Base-by-base conservation (phyloP, 106 monocot species). In the Cymbidium sinense region DNA sequence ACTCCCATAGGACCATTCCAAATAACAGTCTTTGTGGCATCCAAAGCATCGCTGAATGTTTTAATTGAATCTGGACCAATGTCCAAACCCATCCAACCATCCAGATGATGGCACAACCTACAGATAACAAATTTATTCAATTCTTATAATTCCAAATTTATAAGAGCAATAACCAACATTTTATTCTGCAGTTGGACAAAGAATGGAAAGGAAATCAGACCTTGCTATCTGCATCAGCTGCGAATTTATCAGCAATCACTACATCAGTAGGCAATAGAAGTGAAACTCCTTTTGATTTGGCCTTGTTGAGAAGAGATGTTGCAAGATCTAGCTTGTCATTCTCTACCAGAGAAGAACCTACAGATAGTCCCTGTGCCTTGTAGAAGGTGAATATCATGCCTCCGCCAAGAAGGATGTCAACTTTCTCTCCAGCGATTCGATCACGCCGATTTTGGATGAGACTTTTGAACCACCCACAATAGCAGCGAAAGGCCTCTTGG, bases 1-100 rank as follows among this genome's bases (percentile, higher is more conserved):
- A 90, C 89, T 36, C 89, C 89, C 89, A 90, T 87, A 23, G 89
- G 89, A 47, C 89, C 89, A 34, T 90, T 90, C 89, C 89, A 90
- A 29, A 90, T 90, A 64, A 90, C 76, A 1, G 89, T 87, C 77
- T 87, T 70, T 12, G 89, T 85, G 7, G 84, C 76, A 55, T 87
- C 89, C 76, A 90, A 76, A 5, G 87, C 76, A 54, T 87, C 84
- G n/a, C 67, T 87, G 76, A 90, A 90, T 82, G 87, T 78, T 51
- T 78, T 87, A 37, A 90, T 73, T 9, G 89, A 84, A 78, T 90
- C 89, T 41, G 89, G 89, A 15, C 89, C 89, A 44, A 90, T 85
- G 65, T 90, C 89, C 50, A 90, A 78, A 5, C 89, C 89, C 89
- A 90, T 90, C 89, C 89, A 90, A 82, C 89, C 89, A 80, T 87